Base-by-base conservation (phyloP, 768 basidiomycete genomes). In the Podaxis sp. region DNA sequence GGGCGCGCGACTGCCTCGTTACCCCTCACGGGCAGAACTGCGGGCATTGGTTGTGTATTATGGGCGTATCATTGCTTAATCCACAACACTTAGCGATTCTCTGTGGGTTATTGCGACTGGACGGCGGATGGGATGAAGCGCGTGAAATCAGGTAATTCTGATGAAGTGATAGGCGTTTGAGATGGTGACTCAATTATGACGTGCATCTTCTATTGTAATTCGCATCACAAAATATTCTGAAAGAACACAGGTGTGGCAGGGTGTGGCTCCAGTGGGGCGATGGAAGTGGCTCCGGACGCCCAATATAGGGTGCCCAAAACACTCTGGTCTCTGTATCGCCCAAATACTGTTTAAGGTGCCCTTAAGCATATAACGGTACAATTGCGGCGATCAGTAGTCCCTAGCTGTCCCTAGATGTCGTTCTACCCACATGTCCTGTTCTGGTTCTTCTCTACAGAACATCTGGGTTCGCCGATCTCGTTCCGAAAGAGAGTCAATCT, bases 111-210 rank as follows among this genome's bases (percentile, higher is more conserved):
- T 24, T 57, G 39, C 55, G 2, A 28, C 22, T 57, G 55, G 55
- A 42, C 0, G 12, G 30, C 15, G 30, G 39, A 57, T 57, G 38
- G 22, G 38, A 42, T 46, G 12, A 42, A 17, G 11, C 57, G 19
- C 57, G 19, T 58, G 46, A 58, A 44, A 58, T 58, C 57, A 26
- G 46, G n/a, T 49, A 40, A 49, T 17, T 0, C 44, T 22, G 38
- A 24, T 22, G 24, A 38, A n/a, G 46, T 58, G 57, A 58, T 58
- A 58, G 42, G 57, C 57, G 28, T 52, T 52, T 52, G 11, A 2
- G 11, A 6, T 42, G 22, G 59, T 61, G 49, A 52, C 19, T 8
- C 54, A 55, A 19, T 3, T 53, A 61, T 61, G 59, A 61, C 59
- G 59, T 52, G 22, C 6, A 17, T 17, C 55, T 57, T 42, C 42